Base-by-base conservation (phyloP, 2,329 filamentous ascomycete genomes). In the Xylariaceae sp. region DNA sequence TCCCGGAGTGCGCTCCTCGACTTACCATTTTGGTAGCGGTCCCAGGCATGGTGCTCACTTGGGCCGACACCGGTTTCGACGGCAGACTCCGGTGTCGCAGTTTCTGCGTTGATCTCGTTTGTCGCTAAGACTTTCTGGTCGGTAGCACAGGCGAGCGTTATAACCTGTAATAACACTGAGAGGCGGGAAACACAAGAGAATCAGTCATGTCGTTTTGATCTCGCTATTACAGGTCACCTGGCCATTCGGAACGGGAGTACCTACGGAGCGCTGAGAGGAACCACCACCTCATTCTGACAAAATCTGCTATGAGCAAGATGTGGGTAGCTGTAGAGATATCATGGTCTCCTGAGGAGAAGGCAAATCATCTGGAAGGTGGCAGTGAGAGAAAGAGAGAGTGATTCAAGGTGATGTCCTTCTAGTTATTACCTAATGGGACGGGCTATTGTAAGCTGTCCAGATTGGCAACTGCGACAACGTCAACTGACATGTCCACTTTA, bases 11-110 rank as follows among this genome's bases (percentile, higher is more conserved):
- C 41, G n/a, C 31, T 43, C n/a, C 35, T 19, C 9, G 29, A 51
- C 64, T 58, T 65, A 68, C 68, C 68, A 56, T 61, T 67, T 55
- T 70, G 68, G 57, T 69, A 69, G 42, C 67, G 65, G 48, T 60
- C 59, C 68, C 68, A 70, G 45, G 54, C 55, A 54, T 61, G 57
- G n/a, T 62, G 62, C 41, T 61, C 57, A 41, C 55, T 60, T 47
- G 60, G 62, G 39, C 58, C 62, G 9, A 68, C 44, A 41, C 65
- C 63, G 50, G 66, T 64, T 51, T 65, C 60, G 31, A 53, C 56
- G 19, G 64, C 59, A 45, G 62, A 47, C 39, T 62, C 59, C 47
- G 64, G 54, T 32, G 58, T 64, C 27, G 61, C 47, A 40, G 60
- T 44, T 42, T 61, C 58, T 26, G 55, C 50, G n/a, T 62, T 51